Evolutionary conservation across 2,329 filamentous ascomycete species (phyloP), one percentile per base, ranked within the genome.

Genomic region (Venturia aucupariae): DNA sequence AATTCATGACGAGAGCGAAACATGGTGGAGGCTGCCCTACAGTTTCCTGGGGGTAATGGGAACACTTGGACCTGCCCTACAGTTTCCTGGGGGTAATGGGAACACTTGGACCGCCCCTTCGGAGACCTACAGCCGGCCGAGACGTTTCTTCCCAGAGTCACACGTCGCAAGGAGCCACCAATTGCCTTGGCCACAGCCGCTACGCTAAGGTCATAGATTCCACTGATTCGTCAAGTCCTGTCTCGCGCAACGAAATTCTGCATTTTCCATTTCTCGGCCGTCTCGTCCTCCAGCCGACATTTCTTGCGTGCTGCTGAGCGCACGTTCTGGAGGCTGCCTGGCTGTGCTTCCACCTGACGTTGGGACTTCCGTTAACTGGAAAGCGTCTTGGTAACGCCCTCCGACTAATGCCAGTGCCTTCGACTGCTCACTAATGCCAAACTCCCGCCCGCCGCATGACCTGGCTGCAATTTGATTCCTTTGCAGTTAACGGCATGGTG

Each of bases 401-500:
- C 48, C 42, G 22, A 41, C 46, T 35, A 57, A 38, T 41, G 60
- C 60, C 42, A 19, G 46, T 39, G n/a, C 30, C 55, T 38, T 38
- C 38, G 19, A 7, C 2, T 60, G 59, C 59, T 60, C 59, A 60
- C 59, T 60, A 60, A 60, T 60, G 59, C 59, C 59, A 60, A 60
- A 60, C 35, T 48, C 61, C 44, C 32, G 27, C n/a, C 24, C 6
- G 42, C 41, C 61, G 22, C 61, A 51, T 54, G 42, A 54, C 61
- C 42, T 32, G 44, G 15, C 15, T 27, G 27, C 27, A 41, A 60
- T 42, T 60, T 41, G 38, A 11, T 19, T 35, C 38, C 57, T 46
- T 69, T 76, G 73, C 75, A 73, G 73, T 75, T 77, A 77, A 76
- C 75, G 75, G 75, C 73, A 77, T 75, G 74, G 75, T 72, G 70